Evolutionary conservation across 148 eudicot species (phyloP).

Genomic region (Spergularia marina): DNA sequence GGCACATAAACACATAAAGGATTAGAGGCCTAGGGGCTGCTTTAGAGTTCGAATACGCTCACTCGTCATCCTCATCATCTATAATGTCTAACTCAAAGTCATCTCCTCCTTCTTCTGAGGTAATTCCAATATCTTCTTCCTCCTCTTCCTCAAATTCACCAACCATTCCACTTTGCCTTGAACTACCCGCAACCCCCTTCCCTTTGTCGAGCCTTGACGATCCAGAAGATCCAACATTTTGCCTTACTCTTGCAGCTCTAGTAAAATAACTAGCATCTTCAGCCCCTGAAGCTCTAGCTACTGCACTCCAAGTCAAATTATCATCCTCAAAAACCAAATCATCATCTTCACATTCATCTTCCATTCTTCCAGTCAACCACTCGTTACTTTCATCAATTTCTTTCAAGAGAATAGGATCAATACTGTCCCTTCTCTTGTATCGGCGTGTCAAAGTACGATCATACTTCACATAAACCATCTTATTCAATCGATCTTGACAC

Average conservation of each 20-base stretch:
- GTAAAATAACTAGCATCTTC: background rate
- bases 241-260: background rate
- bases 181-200: no score
- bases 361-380: slow-evolving; percentile 9
- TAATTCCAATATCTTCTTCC: no score
- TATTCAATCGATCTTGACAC: background rate
- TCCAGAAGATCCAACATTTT: background rate
- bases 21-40: no score
- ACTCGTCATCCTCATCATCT: no score
- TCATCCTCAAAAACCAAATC: background rate
- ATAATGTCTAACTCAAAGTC: no score
- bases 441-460: background rate
- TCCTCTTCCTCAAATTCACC: no score
- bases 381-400: slow-evolving; percentile 9
- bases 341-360: background rate
- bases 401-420: background rate
- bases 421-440: background rate
- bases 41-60: no score
- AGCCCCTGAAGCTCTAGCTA: background rate
- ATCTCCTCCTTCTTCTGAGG: no score
- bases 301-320: background rate
- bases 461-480: slow-evolving; percentile 11
- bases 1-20: no score
- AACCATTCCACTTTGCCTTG: no score
- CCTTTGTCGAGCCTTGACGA: background rate